A percentile compares a stretch with the other conserved stretches of the same genome.
These are phyloP conservation scores for Trypanosoma caninum DNA, from an alignment of 208 protist genomes.

Conservation along the genomic window DNA sequence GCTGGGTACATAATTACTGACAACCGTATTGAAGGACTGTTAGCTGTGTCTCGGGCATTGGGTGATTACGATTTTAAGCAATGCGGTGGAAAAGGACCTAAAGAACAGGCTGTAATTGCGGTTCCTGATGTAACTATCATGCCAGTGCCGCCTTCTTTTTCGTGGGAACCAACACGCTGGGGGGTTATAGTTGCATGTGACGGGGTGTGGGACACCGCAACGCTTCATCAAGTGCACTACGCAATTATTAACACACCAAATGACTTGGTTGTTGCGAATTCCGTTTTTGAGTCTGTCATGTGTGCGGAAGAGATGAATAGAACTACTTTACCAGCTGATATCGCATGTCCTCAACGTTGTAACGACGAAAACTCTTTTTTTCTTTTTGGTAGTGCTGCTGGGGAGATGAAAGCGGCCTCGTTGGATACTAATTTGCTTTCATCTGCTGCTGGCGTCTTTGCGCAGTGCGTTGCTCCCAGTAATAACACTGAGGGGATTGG, in stretches of 20 bases:
- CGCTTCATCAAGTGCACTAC: slow-evolving; percentile 71
- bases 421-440: slow-evolving; percentile 55
- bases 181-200: slow-evolving; percentile 81
- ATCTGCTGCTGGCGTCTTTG: slow-evolving; percentile 62
- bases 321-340: not conserved
- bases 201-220: slow-evolving; percentile 80
- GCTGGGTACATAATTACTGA: slow-evolving; percentile 55
- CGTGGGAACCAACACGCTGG: slow-evolving; percentile 29
- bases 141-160: slow-evolving; percentile 45
- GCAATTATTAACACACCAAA: slow-evolving; percentile 65
- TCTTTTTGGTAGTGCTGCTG: not conserved
- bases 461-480: slow-evolving; percentile 63
- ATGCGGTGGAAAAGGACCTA: slow-evolving; percentile 42
- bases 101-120: slow-evolving; percentile 65
- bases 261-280: slow-evolving; percentile 55
- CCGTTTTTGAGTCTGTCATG: slow-evolving; percentile 46
- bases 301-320: slow-evolving; percentile 35
- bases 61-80: slow-evolving; percentile 91
- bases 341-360: not conserved
- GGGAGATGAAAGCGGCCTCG: not conserved
- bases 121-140: slow-evolving; percentile 67
- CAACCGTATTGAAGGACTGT: slow-evolving; percentile 71
- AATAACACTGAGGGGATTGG: slow-evolving; percentile 79
- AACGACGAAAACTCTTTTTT: not conserved
- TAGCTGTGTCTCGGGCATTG: slow-evolving; percentile 72